These are phyloP conservation scores for Iberis pinnata DNA, from an alignment of 345 rosid genomes.

Conservation along the genomic window DNA sequence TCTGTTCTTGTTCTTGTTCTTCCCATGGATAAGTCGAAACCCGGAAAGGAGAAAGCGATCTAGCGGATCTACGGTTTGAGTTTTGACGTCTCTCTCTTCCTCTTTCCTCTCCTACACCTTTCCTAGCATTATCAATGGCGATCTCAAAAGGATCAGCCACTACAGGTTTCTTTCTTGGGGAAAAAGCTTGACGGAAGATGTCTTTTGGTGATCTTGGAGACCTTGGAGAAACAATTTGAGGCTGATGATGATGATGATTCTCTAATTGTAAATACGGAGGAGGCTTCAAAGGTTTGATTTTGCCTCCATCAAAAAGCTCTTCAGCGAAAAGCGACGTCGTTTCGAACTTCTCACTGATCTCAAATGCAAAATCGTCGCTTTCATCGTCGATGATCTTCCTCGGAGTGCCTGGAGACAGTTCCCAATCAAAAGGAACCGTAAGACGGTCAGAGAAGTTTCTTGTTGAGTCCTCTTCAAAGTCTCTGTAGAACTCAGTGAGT, in stretches of 20 bases:
- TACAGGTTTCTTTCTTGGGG: conserved; percentile 45
- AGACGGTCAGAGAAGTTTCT: conserved; percentile 12
- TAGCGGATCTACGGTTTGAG: conserved; percentile 43
- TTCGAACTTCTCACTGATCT: conserved; percentile 31
- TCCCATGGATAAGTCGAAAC: conserved; percentile 78
- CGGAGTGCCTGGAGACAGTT: conserved; percentile 58
- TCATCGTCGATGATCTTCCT: conserved; percentile 27
- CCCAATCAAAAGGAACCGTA: conserved; percentile 53
- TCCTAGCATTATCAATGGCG: conserved; percentile 34
- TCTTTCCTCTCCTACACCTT: conserved; percentile 35
- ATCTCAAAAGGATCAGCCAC: conserved; percentile 37
- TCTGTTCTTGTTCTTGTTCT: conserved; percentile 34
- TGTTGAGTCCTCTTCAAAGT: conserved; percentile 30
- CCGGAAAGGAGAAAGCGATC: conserved; percentile 74
- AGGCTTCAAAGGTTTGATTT: conserved; percentile 60
- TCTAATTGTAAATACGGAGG: conserved; percentile 48
- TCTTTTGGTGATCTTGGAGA: conserved; percentile 53
- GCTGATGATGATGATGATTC: conserved; percentile 1
- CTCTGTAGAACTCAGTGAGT: conserved; percentile 45
- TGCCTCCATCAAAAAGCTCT: conserved; percentile 69
- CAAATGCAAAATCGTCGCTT: conserved; percentile 48
- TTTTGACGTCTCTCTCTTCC: conserved; percentile 45
- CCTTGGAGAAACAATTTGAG: conserved; percentile 33
- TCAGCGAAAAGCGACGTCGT: conserved; percentile 49
- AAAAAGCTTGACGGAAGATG: conserved; percentile 44